Evolutionary conservation across 441 rosid species (phyloP).

Genomic region (Metrosideros polymorpha): DNA sequence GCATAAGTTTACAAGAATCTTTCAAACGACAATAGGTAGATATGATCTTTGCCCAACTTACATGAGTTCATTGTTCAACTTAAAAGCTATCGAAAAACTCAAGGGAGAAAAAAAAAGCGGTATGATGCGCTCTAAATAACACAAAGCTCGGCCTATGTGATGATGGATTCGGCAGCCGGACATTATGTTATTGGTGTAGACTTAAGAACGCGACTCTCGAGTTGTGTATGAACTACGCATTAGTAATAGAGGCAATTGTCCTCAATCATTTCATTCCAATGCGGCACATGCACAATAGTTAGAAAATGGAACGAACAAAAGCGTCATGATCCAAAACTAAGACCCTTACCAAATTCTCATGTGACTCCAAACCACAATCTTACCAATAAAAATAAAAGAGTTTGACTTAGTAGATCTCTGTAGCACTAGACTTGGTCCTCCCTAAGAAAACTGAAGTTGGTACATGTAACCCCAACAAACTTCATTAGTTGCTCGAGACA

Average conservation of each 20-base stretch:
- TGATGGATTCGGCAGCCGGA: background rate
- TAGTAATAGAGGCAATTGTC: background rate
- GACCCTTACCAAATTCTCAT: background rate
- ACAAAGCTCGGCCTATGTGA: background rate
- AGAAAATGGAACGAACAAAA: background rate
- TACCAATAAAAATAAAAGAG: background rate
- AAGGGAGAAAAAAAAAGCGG: background rate
- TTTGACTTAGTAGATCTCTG: background rate
- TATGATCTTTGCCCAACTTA: background rate
- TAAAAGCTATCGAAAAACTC: background rate
- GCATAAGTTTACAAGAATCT: background rate
- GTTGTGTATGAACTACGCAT: background rate
- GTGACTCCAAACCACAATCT: background rate
- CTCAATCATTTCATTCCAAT: background rate
- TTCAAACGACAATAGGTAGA: background rate
- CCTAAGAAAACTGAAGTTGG: background rate
- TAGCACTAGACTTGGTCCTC: background rate
- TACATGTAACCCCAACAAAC: background rate
- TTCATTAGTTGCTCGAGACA: background rate
- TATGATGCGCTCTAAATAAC: background rate
- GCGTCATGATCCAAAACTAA: background rate
- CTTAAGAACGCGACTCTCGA: background rate
- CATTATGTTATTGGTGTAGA: background rate
- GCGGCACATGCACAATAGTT: background rate
- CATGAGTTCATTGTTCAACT: background rate